Percentiles rank a stretch among this genome's conserved stretches.
phyloP scores from a whole-genome alignment of 106 monocot genomes.

The Chionographis japonica region DNA sequence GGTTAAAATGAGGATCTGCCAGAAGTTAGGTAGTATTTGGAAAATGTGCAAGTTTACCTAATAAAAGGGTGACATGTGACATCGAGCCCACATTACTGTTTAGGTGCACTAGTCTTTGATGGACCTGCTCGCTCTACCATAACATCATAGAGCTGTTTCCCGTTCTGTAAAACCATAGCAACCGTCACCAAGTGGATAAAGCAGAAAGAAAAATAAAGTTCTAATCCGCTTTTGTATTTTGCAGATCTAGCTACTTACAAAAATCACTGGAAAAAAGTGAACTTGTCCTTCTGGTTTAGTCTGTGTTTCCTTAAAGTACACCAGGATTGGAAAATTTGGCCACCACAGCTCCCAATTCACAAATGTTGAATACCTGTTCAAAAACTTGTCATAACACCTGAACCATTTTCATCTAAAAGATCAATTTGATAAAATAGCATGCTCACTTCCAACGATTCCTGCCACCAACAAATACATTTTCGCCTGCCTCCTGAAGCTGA shows the following conservation, averaged over 20 bases:
- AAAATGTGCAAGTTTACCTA: too few species aligned
- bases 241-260: slow-evolving; percentile 41
- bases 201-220: background rate
- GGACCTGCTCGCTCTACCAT: slow-evolving; percentile 73
- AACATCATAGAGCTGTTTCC: slow-evolving; percentile 73
- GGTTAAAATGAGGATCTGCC: too few species aligned
- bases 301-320: slow-evolving; percentile 97
- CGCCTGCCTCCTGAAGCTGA: slow-evolving; percentile 72
- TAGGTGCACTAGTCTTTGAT: slow-evolving; percentile 52
- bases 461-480: slow-evolving; percentile 98
- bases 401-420: background rate
- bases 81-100: slow-evolving; percentile 11
- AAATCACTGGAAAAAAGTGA: slow-evolving; percentile 96
- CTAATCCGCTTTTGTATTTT: background rate
- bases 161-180: slow-evolving; percentile 36
- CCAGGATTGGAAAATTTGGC: slow-evolving; percentile 88
- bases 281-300: slow-evolving; percentile 94
- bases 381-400: background rate
- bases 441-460: slow-evolving; percentile 97
- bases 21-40: too few species aligned
- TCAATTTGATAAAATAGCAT: background rate
- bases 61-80: too few species aligned
- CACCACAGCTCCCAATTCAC: slow-evolving; percentile 99
- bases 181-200: background rate
- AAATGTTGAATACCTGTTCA: slow-evolving; percentile 79